These are phyloP conservation scores for Trametes meyenii DNA, from an alignment of 768 basidiomycete genomes.

Conservation along the genomic window DNA sequence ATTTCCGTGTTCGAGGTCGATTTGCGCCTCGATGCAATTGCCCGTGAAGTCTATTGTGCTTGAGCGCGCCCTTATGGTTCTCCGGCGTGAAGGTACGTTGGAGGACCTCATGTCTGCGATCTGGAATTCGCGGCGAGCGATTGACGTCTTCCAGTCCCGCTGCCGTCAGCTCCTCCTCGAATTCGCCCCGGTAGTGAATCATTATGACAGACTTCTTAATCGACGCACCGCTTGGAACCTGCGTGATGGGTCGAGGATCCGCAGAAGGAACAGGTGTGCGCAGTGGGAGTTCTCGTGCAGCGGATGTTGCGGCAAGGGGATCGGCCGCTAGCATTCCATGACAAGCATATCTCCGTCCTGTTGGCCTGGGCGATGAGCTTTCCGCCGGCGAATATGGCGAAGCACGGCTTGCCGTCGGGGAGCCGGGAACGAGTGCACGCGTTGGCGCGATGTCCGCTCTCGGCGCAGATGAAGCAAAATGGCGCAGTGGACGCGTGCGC, in stretches of 20 bases:
- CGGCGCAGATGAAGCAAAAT: conserved; percentile 13
- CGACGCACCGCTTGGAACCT: conserved; percentile 14
- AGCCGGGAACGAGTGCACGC: not conserved
- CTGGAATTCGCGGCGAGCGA: conserved; percentile 11
- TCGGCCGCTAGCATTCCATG: conserved; percentile 5
- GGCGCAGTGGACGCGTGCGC: not conserved
- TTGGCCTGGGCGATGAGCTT: not conserved
- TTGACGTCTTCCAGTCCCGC: not conserved
- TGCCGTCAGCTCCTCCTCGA: not conserved
- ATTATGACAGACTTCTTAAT: conserved; percentile 2
- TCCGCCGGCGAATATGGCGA: not conserved
- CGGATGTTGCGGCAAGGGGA: not conserved
- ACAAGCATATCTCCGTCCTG: conserved; percentile 4
- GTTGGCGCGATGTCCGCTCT: conserved; percentile 9
- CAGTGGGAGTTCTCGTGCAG: not conserved
- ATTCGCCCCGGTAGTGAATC: not conserved
- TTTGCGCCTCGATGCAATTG: not conserved
- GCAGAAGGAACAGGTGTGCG: conserved; percentile 18
- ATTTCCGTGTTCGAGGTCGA: not conserved
- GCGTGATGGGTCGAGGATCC: conserved; percentile 16
- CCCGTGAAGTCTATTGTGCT: conserved; percentile 8
- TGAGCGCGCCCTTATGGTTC: conserved; percentile 1
- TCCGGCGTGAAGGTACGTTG: not conserved
- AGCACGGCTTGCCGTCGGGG: not conserved
- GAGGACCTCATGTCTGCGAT: conserved; percentile 7